Evolutionary conservation across 176 grass and related monocot genomes (phyloP).

Genomic region (Themeda triandra): DNA sequence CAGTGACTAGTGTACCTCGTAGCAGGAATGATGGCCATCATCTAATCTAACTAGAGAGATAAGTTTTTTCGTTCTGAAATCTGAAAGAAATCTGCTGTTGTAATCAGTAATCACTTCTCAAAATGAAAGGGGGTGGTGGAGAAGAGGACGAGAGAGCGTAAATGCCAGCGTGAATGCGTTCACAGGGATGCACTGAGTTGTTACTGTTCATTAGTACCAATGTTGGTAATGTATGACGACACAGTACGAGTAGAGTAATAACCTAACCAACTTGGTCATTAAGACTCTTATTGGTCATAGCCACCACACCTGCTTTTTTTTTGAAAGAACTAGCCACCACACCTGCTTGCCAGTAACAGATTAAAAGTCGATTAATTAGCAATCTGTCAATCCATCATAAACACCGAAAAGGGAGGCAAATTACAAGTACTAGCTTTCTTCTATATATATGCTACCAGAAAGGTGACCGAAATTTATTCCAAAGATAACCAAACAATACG

Average conservation of each 20-base stretch:
- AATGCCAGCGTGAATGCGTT: constrained; percentile 12
- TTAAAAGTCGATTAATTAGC: neutral
- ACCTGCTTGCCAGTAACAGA: too few species aligned
- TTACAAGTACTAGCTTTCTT: neutral
- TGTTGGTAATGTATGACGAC: neutral
- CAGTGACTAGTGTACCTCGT: neutral
- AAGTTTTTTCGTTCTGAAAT: neutral
- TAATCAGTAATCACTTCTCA: neutral
- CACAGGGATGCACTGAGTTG: constrained; percentile 24
- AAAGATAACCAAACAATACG: neutral
- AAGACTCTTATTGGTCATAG: too few species aligned
- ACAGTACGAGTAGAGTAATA: constrained; percentile 7
- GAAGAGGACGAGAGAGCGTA: neutral
- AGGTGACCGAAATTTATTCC: constrained; percentile 34
- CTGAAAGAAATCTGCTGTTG: neutral
- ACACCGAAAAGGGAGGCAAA: constrained; percentile 4
- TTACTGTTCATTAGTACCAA: neutral
- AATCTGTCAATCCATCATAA: constrained; percentile 20
- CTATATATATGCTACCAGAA: neutral
- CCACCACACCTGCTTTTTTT: too few species aligned
- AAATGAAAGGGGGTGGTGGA: neutral
- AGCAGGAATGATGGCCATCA: neutral
- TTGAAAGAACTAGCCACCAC: too few species aligned
- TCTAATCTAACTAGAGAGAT: neutral
- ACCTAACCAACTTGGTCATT: neutral